Evolutionary conservation across 1,284 basidiomycete genomes (phyloP).

Genomic region (Boletus coffeatus): DNA sequence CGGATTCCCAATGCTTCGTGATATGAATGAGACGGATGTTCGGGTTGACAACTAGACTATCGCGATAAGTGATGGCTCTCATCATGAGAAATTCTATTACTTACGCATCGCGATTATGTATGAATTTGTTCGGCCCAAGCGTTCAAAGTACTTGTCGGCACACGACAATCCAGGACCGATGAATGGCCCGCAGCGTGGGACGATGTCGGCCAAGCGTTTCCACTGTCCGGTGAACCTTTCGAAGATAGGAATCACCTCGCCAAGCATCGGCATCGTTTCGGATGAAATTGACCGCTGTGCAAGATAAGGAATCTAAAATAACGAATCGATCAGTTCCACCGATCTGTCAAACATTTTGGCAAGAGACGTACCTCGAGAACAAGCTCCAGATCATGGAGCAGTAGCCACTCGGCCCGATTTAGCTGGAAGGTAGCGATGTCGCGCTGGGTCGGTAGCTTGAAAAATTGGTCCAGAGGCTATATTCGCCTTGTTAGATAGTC

Average conservation of each 20-base stretch:
- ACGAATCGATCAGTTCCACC: not conserved
- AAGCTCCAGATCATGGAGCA: constrained; percentile 1
- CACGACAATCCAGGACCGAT: no score
- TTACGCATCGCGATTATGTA: not conserved
- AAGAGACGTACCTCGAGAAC: not conserved
- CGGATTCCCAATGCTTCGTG: not conserved
- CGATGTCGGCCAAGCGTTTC: no score
- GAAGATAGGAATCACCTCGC: no score
- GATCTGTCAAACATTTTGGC: not conserved
- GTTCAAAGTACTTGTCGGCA: no score
- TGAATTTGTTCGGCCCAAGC: no score
- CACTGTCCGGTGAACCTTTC: no score
- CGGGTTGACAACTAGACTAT: not conserved
- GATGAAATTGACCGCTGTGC: not conserved
- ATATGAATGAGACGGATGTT: not conserved
- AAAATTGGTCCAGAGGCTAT: not conserved
- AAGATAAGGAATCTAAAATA: not conserved
- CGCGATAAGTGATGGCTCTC: not conserved
- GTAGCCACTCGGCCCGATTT: not conserved
- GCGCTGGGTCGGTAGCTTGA: not conserved
- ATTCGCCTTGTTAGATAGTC: not conserved
- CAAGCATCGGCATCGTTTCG: no score
- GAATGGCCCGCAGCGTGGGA: no score
- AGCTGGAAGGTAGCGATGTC: not conserved
- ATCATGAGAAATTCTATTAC: not conserved